Conservation (phyloP, 495 filamentous ascomycete species). For the Tuber microsphaerosporum region DNA sequence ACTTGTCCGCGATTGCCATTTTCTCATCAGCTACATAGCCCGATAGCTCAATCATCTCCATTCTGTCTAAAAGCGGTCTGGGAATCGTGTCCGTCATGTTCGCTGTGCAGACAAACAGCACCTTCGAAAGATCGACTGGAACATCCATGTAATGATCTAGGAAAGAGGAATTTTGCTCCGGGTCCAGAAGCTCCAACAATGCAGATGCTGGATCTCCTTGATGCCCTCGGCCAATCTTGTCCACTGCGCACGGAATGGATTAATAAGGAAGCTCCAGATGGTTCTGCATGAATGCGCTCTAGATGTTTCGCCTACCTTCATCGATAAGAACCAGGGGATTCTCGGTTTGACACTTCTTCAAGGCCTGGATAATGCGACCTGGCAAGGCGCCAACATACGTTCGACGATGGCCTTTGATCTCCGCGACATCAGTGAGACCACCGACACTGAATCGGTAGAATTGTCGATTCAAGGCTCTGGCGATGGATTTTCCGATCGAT, state of each 20-base stretch:
- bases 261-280: neutral
- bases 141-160: conserved; percentile 99
- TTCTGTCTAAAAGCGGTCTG: conserved; percentile 85
- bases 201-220: conserved; percentile 96
- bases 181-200: conserved; percentile 87
- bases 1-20: conserved; percentile 93
- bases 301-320: conserved; percentile 48
- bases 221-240: conserved; percentile 93
- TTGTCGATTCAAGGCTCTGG: conserved; percentile 83
- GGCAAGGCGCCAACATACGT: conserved; percentile 97
- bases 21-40: conserved; percentile 98
- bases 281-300: neutral
- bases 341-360: conserved; percentile 99
- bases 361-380: conserved; percentile 91
- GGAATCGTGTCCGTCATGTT: conserved; percentile 99
- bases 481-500: conserved; percentile 96
- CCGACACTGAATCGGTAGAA: conserved; percentile 98
- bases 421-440: conserved; percentile 94
- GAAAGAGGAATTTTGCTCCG: conserved; percentile 96
- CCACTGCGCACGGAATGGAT: conserved; percentile 47
- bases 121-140: conserved; percentile 93
- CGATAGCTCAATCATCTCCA: conserved; percentile 96
- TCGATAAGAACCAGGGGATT: conserved; percentile 96
- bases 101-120: conserved; percentile 97
- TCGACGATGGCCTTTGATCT: conserved; percentile 95